Evolutionary conservation across 441 rosid species (phyloP), one percentile per base, ranked within the genome.

Genomic region (Populus hybrid): DNA sequence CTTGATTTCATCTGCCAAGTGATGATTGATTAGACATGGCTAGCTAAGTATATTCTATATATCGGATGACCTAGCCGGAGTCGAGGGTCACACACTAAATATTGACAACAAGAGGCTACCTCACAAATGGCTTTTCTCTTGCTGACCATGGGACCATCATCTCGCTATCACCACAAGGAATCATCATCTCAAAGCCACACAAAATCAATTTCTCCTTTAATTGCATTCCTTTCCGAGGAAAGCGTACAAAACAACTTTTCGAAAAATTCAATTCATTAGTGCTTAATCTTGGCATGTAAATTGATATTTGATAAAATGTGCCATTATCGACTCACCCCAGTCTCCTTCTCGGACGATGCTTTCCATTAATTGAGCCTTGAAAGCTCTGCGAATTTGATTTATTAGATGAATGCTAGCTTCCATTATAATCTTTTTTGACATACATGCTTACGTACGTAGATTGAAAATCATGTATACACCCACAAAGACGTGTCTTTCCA

Each of bases 181-280:
- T 84, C 88, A 80, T 90, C 76, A 86, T 82, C 88, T 80, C 73
- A 76, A 84, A 84, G 75, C 89, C 86, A 70, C 88, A 81, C 84
- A 85, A 83, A 82, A 69, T 80, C 59, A 73, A 73, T 69, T 3
- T 77, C 57, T 69, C 64, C 68, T 77, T 82, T 76, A 82, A 80
- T 84, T 72, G 21, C 71, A 32, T 80, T 76, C 86, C 82, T 24
- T 85, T 88, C 71, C 67, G 9, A 63, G 86, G 80, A 84, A 84
- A 81, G 82, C 68, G 80, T 85, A 83, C 90, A 85, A 79, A 84
- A 7, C 76, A 16, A 75, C 91, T 88, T 82, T 79, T 36, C 34
- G 24, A 75, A 40, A 28, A 77, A 76, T 84, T 82, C 71, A 7
- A 65, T 23, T 79, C 81, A 70, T 78, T 74, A 26, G 69, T 81